phyloP scores from a whole-genome alignment of 345 rosid genomes.

The Rhodamnia argentea region DNA sequence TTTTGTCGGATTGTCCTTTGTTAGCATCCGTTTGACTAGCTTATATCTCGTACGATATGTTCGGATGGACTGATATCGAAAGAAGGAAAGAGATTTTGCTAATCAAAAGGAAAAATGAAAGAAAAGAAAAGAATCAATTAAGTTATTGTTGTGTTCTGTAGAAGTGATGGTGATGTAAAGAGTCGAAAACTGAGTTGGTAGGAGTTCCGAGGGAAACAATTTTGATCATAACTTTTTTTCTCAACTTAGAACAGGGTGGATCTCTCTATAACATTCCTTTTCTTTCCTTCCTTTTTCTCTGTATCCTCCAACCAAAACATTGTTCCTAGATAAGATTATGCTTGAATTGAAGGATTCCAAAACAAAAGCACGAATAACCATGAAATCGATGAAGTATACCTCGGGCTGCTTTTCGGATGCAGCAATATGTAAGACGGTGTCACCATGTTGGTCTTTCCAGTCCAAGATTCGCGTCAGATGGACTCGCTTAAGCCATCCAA shows the following conservation, averaged over 20 bases:
- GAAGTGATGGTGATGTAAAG: not conserved
- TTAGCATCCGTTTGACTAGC: not conserved
- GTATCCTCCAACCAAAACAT: too few relatives aligned
- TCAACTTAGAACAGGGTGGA: not conserved
- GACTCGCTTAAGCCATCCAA: not conserved
- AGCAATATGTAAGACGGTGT: not conserved
- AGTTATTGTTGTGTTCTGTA: not conserved
- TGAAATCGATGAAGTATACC: not conserved
- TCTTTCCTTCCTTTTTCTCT: too few relatives aligned
- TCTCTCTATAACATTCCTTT: too few relatives aligned
- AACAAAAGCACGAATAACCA: not conserved
- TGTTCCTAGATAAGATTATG: too few relatives aligned
- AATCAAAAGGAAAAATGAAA: not conserved
- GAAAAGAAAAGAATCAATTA: not conserved
- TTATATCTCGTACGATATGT: not conserved
- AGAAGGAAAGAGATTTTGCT: not conserved
- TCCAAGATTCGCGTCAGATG: not conserved
- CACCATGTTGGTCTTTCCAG: not conserved
- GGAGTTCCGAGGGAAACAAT: not conserved
- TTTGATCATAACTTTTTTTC: not conserved
- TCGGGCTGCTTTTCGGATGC: rapidly evolving
- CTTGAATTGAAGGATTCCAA: too few relatives aligned
- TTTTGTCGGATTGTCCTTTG: not conserved
- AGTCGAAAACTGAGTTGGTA: not conserved
- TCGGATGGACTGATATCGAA: not conserved